A percentile compares a stretch with the other conserved stretches of the same genome.
Evolutionary conservation across 148 eudicot genomes (phyloP).

Genomic region (Vaccinium vitisidaea): DNA sequence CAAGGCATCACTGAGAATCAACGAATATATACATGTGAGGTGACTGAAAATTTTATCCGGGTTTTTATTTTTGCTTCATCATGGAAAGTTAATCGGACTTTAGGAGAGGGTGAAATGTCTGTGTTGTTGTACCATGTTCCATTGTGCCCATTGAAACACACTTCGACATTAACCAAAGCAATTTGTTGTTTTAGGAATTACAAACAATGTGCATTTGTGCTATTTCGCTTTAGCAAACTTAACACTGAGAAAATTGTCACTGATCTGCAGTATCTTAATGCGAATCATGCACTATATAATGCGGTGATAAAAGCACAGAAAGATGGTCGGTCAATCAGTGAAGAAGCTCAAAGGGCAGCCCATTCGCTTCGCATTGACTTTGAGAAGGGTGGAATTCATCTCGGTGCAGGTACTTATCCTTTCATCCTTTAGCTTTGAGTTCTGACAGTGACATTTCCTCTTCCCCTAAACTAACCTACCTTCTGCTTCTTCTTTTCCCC

Average conservation of each 20-base stretch:
- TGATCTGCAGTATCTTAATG: slow-evolving; percentile 65
- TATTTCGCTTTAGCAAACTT: not conserved
- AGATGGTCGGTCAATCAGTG: slow-evolving; percentile 40
- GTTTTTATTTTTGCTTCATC: slow-evolving; percentile 16
- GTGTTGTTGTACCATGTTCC: not conserved
- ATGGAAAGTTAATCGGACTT: not conserved
- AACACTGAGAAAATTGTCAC: not conserved
- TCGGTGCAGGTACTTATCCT: slow-evolving; percentile 52
- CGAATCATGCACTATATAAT: slow-evolving; percentile 67
- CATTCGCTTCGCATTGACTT: slow-evolving; percentile 72
- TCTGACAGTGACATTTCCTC: slow-evolving; percentile 6
- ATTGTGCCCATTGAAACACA: not conserved
- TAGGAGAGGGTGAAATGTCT: not conserved
- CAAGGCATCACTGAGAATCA: slow-evolving; percentile 75
- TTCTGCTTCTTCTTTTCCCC: not conserved
- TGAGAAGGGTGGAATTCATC: slow-evolving; percentile 99
- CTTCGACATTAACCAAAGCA: not conserved
- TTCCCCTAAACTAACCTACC: not conserved
- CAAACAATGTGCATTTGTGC: not conserved
- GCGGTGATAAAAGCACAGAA: slow-evolving; percentile 82
- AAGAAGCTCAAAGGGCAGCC: slow-evolving; percentile 79
- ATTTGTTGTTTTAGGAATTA: not conserved
- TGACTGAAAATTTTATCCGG: slow-evolving; percentile 40
- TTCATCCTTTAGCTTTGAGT: slow-evolving; percentile 14
- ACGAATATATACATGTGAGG: slow-evolving; percentile 98